phyloP scores from a whole-genome alignment of 2,329 filamentous ascomycete species.

The Ophiostoma himal-ulmi region DNA sequence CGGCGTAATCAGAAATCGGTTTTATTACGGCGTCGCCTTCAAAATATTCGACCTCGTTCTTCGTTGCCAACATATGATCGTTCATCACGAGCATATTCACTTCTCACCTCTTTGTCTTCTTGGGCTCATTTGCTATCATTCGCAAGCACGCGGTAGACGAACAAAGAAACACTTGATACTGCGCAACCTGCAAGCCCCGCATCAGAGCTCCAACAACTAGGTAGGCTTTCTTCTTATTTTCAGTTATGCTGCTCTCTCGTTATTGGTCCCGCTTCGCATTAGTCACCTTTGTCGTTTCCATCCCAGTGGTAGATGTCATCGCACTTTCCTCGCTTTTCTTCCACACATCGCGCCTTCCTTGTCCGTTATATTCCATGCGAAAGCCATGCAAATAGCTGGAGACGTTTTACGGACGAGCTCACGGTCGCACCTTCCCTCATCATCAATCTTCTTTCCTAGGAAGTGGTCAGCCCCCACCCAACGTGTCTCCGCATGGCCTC shows the following conservation, averaged over 20 bases:
- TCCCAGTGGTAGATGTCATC: background rate
- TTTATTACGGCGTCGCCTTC: background rate
- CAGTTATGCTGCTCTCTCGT: background rate
- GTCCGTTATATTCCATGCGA: background rate
- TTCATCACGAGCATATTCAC: too few relatives aligned
- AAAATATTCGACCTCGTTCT: background rate
- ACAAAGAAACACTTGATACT: background rate
- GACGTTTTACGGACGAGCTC: background rate
- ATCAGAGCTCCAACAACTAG: background rate
- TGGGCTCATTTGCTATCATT: background rate
- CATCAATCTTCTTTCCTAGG: background rate
- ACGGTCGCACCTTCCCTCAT: background rate
- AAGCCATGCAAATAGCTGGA: background rate
- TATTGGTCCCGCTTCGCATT: background rate
- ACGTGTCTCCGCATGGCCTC: background rate
- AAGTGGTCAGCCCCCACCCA: background rate
- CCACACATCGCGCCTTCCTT: background rate
- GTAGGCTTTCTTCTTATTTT: background rate
- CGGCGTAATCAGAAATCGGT: background rate
- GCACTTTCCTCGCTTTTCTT: background rate
- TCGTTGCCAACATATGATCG: background rate
- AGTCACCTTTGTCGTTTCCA: background rate
- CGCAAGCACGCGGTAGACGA: background rate
- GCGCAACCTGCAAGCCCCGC: background rate
- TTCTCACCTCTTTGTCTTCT: too few relatives aligned